Percentiles rank a stretch among this genome's conserved stretches.
phyloP scores from a whole-genome alignment of 257 asterid genomes.

The Thymus mandschuricus region DNA sequence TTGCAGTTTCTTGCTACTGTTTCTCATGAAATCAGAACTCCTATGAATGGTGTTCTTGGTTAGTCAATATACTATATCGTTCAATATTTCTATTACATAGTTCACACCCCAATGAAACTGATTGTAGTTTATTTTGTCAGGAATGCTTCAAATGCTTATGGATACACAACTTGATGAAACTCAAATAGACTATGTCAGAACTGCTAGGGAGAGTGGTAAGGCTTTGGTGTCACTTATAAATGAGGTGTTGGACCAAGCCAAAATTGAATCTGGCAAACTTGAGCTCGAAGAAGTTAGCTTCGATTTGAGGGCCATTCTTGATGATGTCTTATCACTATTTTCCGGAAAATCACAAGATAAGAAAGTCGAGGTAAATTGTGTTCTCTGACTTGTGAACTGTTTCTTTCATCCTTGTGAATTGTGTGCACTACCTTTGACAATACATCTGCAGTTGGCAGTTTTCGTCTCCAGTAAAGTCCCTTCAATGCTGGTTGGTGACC shows the following conservation, averaged over 20 bases:
- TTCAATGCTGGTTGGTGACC: constrained; percentile 78
- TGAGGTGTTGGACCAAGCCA: constrained; percentile 94
- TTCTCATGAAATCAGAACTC: constrained; percentile 99
- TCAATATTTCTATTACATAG: no score
- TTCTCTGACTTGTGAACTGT: constrained; percentile 9
- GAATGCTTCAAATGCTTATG: constrained; percentile 98
- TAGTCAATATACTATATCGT: constrained; percentile 33
- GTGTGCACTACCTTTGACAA: background rate
- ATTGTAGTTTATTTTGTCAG: constrained; percentile 39
- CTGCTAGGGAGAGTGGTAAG: constrained; percentile 98
- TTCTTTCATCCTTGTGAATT: background rate
- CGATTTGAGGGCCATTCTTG: constrained; percentile 46
- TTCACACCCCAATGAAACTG: background rate
- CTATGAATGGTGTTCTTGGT: constrained; percentile 99
- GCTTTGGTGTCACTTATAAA: constrained; percentile 97
- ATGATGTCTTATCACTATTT: constrained; percentile 58
- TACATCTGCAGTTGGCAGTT: constrained; percentile 81
- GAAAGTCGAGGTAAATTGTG: constrained; percentile 77
- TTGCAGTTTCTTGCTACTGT: constrained; percentile 99
- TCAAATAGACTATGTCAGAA: constrained; percentile 91
- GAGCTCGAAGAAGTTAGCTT: constrained; percentile 82
- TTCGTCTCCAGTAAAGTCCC: constrained; percentile 85
- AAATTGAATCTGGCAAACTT: constrained; percentile 97
- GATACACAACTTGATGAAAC: constrained; percentile 93
- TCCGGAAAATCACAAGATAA: constrained; percentile 89